phyloP scores from a whole-genome alignment of 805 yeast species.

The Pichia cabralensis region DNA sequence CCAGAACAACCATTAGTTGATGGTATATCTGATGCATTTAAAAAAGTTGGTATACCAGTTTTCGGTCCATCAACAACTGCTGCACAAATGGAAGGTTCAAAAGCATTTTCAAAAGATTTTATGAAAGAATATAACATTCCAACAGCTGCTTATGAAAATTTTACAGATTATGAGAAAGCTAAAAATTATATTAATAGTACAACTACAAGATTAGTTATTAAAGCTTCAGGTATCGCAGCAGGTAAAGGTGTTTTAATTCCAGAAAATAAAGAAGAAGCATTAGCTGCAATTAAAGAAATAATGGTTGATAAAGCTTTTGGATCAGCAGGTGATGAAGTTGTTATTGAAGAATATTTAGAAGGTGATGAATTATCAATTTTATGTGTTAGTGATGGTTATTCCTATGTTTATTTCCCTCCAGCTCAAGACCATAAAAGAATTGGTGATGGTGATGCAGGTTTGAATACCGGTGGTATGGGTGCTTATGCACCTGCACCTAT shows the following conservation, averaged over 20 bases:
- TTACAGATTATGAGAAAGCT: slow-evolving; percentile 69
- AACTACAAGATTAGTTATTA: slow-evolving; percentile 75
- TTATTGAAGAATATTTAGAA: slow-evolving; percentile 89
- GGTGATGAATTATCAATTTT: slow-evolving; percentile 95
- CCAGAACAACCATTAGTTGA: slow-evolving; percentile 99
- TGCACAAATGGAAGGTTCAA: slow-evolving; percentile 94
- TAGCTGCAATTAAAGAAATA: slow-evolving; percentile 70
- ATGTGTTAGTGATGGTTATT: slow-evolving; percentile 89
- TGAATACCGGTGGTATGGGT: slow-evolving; percentile 99
- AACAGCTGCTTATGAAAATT: slow-evolving; percentile 83
- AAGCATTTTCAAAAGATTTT: slow-evolving; percentile 86
- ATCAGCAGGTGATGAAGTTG: slow-evolving; percentile 88
- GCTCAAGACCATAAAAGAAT: slow-evolving; percentile 98
- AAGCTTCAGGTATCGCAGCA: slow-evolving; percentile 97
- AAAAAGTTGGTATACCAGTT: slow-evolving; percentile 82
- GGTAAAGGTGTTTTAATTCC: slow-evolving; percentile 98
- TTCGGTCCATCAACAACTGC: slow-evolving; percentile 94
- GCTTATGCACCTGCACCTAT: slow-evolving; percentile 98
- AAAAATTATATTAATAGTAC: slow-evolving; percentile 53
- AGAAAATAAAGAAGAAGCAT: slow-evolving; percentile 71
- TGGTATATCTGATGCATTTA: slow-evolving; percentile 69
- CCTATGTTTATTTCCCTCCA: slow-evolving; percentile 83
- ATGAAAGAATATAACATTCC: slow-evolving; percentile 91
- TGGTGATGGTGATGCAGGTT: slow-evolving; percentile 87
- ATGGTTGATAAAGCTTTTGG: slow-evolving; percentile 91